Base-by-base conservation (phyloP, 495 filamentous ascomycete genomes). In the Xylaria nigripes region DNA sequence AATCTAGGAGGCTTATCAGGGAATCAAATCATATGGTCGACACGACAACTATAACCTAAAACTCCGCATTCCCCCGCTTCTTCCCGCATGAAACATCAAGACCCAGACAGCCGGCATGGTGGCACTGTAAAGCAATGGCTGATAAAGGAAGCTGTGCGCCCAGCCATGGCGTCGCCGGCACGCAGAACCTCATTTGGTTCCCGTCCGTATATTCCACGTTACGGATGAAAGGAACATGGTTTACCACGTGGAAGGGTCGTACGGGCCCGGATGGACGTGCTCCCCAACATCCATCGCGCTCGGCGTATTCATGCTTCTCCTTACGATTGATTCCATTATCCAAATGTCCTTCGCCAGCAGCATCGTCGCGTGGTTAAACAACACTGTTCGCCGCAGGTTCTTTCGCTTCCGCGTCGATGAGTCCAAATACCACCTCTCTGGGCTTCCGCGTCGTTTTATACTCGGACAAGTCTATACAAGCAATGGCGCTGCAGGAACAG, bases 401-500 rank as follows among this genome's bases (percentile, higher is more conserved):
- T 71, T 71, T 23, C 60, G 57, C 2, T 58, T 73, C 53, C 55
- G 65, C 16, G 59, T 58, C 25, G 47, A 55, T 41, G 69, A 63
- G 7, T 56, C 60, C 4, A 45, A 40, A n/a, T 68, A 73, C 40
- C 51, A 57, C 6, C 62, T 81, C 6, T 48, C 59, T n/a, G 73
- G 70, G 23, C 57, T 72, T 25, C 78, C 78, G 9, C 54, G 61
- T 5, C 52, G 68, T 44, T 48, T 81, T 16, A 61, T 76, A 36
- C 56, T 62, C 29, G 66, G 79, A 48, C 73, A 78, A 50, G 74
- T 76, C 6, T 74, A 79, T 50, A 72, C 70, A 1, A 68, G 65
- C 46, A 81, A 79, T 55, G 76, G 71, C 9, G 75, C 76, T 16
- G 70, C 74, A 0, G 77, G 73, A 1, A 78, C 75, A 2, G 74